A percentile compares a stretch with the other conserved stretches of the same genome.
Conservation (phyloP, 345 rosid genomes). For the Dimocarpus longan region DNA sequence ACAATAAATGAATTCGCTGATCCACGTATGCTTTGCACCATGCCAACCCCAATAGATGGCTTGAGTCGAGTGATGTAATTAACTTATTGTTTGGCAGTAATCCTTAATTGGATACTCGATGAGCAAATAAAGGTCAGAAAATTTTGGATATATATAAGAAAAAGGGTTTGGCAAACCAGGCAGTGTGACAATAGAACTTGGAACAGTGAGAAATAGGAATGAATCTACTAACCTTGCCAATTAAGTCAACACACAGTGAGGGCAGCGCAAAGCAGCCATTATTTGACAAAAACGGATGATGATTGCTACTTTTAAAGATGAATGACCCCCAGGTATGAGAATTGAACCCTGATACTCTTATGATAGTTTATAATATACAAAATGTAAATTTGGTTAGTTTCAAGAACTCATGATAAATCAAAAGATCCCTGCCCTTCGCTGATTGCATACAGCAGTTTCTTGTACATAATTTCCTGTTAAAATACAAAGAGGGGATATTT, state of each 20-base stretch:
- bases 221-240: constrained; percentile 32
- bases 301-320: constrained; percentile 30
- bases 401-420: constrained; percentile 71
- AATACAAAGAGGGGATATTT: constrained; percentile 6
- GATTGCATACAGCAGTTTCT: constrained; percentile 90
- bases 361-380: constrained; percentile 36
- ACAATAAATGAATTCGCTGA: background rate
- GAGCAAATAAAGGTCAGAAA: too few species aligned
- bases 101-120: background rate
- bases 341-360: constrained; percentile 21
- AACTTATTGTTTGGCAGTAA: background rate
- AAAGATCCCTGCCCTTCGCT: constrained; percentile 98
- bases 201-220: background rate
- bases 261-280: constrained; percentile 38
- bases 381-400: constrained; percentile 27
- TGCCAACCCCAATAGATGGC: background rate
- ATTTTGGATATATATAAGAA: background rate
- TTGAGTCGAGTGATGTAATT: background rate
- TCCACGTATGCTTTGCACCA: background rate
- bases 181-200: background rate
- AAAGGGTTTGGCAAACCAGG: background rate
- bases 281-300: constrained; percentile 36
- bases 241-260: constrained; percentile 20
- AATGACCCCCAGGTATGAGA: constrained; percentile 31
- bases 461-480: constrained; percentile 93